These are phyloP conservation scores for Suillus ampliporus DNA, from an alignment of 768 basidiomycete species.

Conservation along the genomic window DNA sequence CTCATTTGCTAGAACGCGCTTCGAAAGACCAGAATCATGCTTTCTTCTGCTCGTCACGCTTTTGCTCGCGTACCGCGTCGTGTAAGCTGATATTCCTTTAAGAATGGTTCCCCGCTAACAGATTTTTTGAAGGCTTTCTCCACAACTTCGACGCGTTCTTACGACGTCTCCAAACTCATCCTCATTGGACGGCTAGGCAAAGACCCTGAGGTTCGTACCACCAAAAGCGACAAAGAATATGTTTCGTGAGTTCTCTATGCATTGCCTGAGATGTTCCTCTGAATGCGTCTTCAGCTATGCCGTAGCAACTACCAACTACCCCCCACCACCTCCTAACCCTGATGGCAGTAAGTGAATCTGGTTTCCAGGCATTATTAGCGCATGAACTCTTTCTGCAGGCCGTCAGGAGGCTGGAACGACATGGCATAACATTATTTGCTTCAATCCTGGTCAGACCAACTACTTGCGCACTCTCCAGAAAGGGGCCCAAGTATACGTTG, in stretches of 20 bases:
- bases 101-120: not conserved
- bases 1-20: not conserved
- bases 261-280: conserved; percentile 2
- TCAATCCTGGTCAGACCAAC: conserved; percentile 62
- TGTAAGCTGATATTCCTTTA: conserved; percentile 42
- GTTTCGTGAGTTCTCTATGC: conserved; percentile 56
- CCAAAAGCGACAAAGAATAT: conserved; percentile 80
- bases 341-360: conserved; percentile 58
- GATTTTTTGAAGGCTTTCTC: conserved; percentile 60
- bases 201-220: conserved; percentile 72
- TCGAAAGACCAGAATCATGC: conserved; percentile 45
- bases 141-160: conserved; percentile 54
- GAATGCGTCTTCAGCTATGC: conserved; percentile 57
- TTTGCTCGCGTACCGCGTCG: conserved; percentile 49
- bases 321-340: conserved; percentile 58
- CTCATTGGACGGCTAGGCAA: conserved; percentile 76
- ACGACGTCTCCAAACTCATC: conserved; percentile 75
- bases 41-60: conserved; percentile 53
- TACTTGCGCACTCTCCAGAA: conserved; percentile 70
- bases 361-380: conserved; percentile 7
- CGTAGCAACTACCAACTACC: conserved; percentile 73
- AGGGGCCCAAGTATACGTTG: conserved; percentile 80
- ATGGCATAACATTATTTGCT: conserved; percentile 81
- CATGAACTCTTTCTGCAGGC: conserved; percentile 43
- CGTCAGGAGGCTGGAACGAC: conserved; percentile 59